These are phyloP conservation scores for Torulaspora microellipsoides DNA, from an alignment of 805 yeast species.

Conservation along the genomic window DNA sequence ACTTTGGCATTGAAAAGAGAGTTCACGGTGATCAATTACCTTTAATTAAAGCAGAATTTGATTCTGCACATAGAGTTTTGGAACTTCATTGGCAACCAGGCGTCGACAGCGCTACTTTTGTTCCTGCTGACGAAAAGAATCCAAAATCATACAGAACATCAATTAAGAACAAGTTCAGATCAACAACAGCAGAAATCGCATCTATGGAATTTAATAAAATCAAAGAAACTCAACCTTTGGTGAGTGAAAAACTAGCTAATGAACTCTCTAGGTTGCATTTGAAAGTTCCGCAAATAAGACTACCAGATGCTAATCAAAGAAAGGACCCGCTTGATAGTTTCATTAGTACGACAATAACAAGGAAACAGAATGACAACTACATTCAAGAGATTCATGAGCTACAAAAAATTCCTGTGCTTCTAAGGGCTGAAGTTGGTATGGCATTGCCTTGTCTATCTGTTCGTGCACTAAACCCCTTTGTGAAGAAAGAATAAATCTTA, in stretches of 20 bases:
- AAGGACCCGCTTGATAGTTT: constrained; percentile 51
- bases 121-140: constrained; percentile 85
- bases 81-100: constrained; percentile 92
- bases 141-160: constrained; percentile 72
- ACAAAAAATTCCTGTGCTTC: constrained; percentile 72
- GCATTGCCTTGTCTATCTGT: constrained; percentile 93
- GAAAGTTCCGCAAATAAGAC: constrained; percentile 41
- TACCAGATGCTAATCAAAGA: constrained; percentile 28
- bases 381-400: constrained; percentile 82
- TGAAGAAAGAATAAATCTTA: constrained; percentile 16
- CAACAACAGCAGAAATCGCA: constrained; percentile 70
- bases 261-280: constrained; percentile 50
- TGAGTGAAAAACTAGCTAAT: constrained; percentile 42
- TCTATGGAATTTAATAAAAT: constrained; percentile 36
- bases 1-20: constrained; percentile 90
- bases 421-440: constrained; percentile 92
- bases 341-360: constrained; percentile 50
- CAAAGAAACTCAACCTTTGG: constrained; percentile 22
- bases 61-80: constrained; percentile 57
- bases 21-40: constrained; percentile 98
- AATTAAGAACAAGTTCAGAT: constrained; percentile 70
- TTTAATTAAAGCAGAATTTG: constrained; percentile 85
- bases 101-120: constrained; percentile 84
- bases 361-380: constrained; percentile 55
- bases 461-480: constrained; percentile 84